Evolutionary conservation across 2,329 filamentous ascomycete species (phyloP).

Genomic region (Cladosporium colombiae): DNA sequence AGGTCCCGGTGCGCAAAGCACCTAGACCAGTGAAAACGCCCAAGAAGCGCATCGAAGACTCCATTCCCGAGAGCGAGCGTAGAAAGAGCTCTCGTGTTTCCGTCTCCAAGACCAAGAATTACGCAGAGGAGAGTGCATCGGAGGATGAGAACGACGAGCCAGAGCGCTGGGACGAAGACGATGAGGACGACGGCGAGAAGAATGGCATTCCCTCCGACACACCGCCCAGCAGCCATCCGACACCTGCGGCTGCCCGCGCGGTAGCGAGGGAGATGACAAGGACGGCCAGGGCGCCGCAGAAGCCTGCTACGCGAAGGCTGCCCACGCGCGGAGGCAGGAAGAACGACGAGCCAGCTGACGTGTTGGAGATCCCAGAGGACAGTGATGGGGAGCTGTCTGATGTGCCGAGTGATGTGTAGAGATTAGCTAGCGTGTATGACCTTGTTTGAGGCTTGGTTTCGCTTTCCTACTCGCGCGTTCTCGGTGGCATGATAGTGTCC

Average conservation of each 20-base stretch:
- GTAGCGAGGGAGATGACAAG: slow-evolving; percentile 22
- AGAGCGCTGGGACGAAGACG: slow-evolving; percentile 29
- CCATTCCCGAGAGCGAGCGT: slow-evolving; percentile 43
- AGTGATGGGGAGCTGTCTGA: slow-evolving; percentile 33
- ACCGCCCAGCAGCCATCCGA: slow-evolving; percentile 34
- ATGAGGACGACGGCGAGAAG: slow-evolving; percentile 20
- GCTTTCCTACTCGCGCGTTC: not conserved
- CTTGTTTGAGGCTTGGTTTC: not conserved
- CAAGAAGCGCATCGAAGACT: slow-evolving; percentile 39
- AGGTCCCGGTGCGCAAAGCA: slow-evolving; percentile 35
- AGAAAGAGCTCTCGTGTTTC: slow-evolving; percentile 46
- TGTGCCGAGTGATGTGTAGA: slow-evolving; percentile 28
- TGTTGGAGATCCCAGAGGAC: slow-evolving; percentile 29
- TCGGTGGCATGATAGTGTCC: not conserved
- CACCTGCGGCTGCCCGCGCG: slow-evolving; percentile 16
- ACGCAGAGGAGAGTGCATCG: slow-evolving; percentile 47
- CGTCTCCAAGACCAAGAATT: slow-evolving; percentile 43
- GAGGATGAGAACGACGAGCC: slow-evolving; percentile 43
- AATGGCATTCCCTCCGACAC: slow-evolving; percentile 33
- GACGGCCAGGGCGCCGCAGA: slow-evolving; percentile 15
- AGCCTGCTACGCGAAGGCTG: slow-evolving; percentile 22
- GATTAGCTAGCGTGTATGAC: slow-evolving; percentile 20
- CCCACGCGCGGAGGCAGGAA: slow-evolving; percentile 24
- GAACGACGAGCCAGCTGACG: slow-evolving; percentile 27
- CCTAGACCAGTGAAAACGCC: slow-evolving; percentile 41